These are phyloP conservation scores for Lathyrus aphaca DNA, from an alignment of 306 rosid genomes.

Conservation along the genomic window DNA sequence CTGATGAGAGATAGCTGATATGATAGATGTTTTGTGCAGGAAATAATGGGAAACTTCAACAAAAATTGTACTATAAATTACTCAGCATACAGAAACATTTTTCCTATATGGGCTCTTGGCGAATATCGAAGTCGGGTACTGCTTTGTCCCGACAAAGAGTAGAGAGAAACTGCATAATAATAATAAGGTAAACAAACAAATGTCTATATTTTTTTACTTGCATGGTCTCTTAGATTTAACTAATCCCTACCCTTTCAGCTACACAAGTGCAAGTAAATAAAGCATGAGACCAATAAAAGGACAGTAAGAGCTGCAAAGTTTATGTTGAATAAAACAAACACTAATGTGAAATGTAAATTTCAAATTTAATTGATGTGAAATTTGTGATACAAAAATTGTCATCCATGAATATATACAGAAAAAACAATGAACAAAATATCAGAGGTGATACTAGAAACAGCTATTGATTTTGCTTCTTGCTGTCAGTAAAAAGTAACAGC, in stretches of 20 bases:
- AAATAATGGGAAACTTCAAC: slow-evolving; percentile 68
- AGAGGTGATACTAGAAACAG: no score
- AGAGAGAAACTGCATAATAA: not conserved
- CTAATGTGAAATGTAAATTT: not conserved
- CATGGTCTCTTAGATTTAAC: slow-evolving; percentile 12
- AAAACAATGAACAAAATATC: no score
- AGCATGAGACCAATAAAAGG: not conserved
- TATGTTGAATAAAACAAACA: slow-evolving; percentile 17
- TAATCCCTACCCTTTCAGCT: not conserved
- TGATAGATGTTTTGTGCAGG: slow-evolving; percentile 37
- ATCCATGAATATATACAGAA: no score
- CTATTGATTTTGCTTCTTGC: no score
- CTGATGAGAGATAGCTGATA: not conserved
- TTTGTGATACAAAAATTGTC: no score
- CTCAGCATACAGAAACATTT: slow-evolving; percentile 67
- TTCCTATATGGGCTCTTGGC: slow-evolving; percentile 85
- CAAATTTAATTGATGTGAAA: not conserved
- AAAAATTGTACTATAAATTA: slow-evolving; percentile 57
- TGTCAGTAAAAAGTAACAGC: no score
- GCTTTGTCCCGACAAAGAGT: slow-evolving; percentile 6
- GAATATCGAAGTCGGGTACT: slow-evolving; percentile 53
- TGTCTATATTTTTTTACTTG: not conserved
- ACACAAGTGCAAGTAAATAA: not conserved
- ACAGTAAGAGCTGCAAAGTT: not conserved
- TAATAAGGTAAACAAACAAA: slow-evolving; percentile 2